Conservation (phyloP, 2,329 filamentous ascomycete species). For the Phialophora tarda region DNA sequence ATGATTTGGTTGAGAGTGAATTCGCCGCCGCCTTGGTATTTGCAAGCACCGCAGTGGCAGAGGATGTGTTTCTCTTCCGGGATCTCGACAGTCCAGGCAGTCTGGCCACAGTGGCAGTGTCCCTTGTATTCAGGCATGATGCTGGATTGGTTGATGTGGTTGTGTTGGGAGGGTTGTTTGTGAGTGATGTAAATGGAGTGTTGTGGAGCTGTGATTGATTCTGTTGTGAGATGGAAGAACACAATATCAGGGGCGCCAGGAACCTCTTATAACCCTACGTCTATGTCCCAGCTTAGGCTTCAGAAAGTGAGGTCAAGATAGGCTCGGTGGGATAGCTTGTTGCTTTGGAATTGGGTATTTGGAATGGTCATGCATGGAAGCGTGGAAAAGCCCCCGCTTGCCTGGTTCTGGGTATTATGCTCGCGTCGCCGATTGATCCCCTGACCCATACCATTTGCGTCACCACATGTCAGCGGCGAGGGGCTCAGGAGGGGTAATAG, state of each 20-base stretch:
- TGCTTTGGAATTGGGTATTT: slow-evolving; percentile 7
- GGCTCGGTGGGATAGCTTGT: slow-evolving; percentile 5
- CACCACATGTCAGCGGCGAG: slow-evolving; percentile 3
- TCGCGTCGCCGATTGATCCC: slow-evolving; percentile 12
- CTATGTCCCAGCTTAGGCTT: background rate
- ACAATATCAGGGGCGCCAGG: background rate
- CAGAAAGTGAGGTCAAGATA: slow-evolving; percentile 11
- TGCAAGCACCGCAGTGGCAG: slow-evolving; percentile 65
- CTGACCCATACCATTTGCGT: background rate
- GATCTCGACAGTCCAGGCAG: slow-evolving; percentile 59
- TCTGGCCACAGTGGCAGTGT: slow-evolving; percentile 62
- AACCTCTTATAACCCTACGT: slow-evolving; percentile 9
- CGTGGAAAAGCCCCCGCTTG: background rate
- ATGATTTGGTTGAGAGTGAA: slow-evolving; percentile 63
- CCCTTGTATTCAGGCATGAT: slow-evolving; percentile 49
- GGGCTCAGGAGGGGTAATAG: background rate
- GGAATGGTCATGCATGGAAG: slow-evolving; percentile 13
- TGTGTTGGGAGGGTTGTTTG: background rate
- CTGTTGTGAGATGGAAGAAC: slow-evolving; percentile 1
- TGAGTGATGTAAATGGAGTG: background rate
- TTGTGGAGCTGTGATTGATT: slow-evolving; percentile 3
- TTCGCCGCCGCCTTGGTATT: slow-evolving; percentile 56
- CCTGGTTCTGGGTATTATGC: slow-evolving; percentile 4
- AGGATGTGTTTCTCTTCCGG: slow-evolving; percentile 52
- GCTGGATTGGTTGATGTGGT: slow-evolving; percentile 5